Conservation (phyloP, 495 filamentous ascomycete genomes). For the Lasiosphaeriaceae sp. region DNA sequence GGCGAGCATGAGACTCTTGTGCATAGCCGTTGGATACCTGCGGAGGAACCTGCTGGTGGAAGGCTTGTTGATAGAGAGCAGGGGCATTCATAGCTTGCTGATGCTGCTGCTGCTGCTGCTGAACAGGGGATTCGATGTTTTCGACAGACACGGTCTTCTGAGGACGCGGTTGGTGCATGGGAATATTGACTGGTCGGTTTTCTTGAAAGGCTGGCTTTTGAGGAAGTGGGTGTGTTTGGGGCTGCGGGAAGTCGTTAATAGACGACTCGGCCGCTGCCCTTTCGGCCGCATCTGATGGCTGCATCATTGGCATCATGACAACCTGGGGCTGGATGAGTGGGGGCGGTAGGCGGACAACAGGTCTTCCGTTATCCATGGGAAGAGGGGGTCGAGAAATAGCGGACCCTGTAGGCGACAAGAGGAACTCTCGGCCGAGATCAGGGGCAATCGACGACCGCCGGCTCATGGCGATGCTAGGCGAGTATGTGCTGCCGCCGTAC, state of each 20-base stretch:
- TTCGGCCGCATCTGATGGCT: constrained; percentile 14
- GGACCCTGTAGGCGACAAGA: constrained; percentile 76
- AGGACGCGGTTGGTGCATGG: constrained; percentile 94
- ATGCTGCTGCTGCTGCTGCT: constrained; percentile 45
- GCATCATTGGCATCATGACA: constrained; percentile 17
- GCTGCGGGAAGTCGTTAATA: constrained; percentile 48
- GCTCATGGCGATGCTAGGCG: constrained; percentile 88
- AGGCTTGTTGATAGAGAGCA: constrained; percentile 72
- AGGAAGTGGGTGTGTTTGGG: constrained; percentile 57
- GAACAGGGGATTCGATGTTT: constrained; percentile 85
- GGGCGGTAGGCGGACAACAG: constrained; percentile 80
- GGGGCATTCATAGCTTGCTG: constrained; percentile 60
- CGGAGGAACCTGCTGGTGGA: constrained; percentile 84
- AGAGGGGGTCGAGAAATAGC: constrained; percentile 63
- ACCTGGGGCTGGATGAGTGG: constrained; percentile 45
- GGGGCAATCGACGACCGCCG: constrained; percentile 83
- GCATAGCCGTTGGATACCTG: constrained; percentile 57
- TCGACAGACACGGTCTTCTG: constrained; percentile 93
- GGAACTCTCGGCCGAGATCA: constrained; percentile 65
- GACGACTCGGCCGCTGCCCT: constrained; percentile 28
- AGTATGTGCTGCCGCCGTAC: constrained; percentile 57
- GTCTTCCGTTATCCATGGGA: constrained; percentile 59
- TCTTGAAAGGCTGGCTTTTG: constrained; percentile 76
- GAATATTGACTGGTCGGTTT: constrained; percentile 67
- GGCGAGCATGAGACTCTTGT: constrained; percentile 61